These are phyloP conservation scores for Amaranthus palmeri DNA, from an alignment of 148 eudicot species.

Conservation along the genomic window DNA sequence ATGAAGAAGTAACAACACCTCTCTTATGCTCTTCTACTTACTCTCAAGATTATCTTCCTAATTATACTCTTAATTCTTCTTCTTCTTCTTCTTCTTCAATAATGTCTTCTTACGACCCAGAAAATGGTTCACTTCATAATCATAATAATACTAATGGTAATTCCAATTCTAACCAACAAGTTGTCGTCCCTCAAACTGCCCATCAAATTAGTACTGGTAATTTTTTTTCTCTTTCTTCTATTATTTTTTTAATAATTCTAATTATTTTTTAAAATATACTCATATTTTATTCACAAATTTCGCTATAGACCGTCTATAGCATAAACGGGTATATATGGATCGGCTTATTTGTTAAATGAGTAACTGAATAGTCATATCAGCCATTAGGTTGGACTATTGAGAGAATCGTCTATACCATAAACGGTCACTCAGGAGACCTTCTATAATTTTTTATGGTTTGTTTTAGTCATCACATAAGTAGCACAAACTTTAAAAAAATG, in stretches of 20 bases:
- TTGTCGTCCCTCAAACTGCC: slow-evolving; percentile 65
- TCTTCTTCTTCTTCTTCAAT: not conserved
- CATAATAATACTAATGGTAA: not conserved
- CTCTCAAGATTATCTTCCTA: not conserved
- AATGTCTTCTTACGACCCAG: slow-evolving; percentile 18
- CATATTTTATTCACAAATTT: too few species aligned
- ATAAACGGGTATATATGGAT: too few species aligned
- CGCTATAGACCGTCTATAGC: too few species aligned
- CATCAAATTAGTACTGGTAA: slow-evolving; percentile 77
- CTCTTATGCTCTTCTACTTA: not conserved
- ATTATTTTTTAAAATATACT: too few species aligned
- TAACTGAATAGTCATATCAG: too few species aligned
- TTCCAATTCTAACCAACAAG: not conserved
- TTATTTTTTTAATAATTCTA: not conserved
- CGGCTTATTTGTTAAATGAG: too few species aligned
- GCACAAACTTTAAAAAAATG: too few species aligned
- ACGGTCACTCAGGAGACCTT: too few species aligned
- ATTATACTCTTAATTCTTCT: not conserved
- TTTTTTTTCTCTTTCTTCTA: not conserved
- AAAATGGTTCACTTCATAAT: slow-evolving; percentile 9
- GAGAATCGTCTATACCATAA: too few species aligned
- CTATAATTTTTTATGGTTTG: too few species aligned
- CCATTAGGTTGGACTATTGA: too few species aligned
- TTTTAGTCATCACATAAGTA: too few species aligned
- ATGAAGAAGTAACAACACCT: slow-evolving; percentile 18